Evolutionary conservation across 2,329 filamentous ascomycete species (phyloP), one percentile per base, ranked within the genome.

Genomic region (Pseudocercospora fijiensis): DNA sequence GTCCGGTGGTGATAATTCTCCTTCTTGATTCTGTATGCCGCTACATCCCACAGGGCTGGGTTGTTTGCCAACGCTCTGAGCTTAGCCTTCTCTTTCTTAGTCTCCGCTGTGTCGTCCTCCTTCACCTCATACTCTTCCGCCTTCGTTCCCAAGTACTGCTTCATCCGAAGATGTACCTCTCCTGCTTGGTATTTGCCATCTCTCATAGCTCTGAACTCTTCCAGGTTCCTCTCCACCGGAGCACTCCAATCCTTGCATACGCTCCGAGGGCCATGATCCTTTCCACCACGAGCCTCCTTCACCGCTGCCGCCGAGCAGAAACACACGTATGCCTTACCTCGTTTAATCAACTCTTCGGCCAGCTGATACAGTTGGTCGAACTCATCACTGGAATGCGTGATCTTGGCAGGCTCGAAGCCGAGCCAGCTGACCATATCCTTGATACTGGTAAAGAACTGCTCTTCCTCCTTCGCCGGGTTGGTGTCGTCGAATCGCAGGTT

Each of bases 41-140:
- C 90, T 60, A 96, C 80, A 81, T 98, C 94, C 94, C 94, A 97
- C 90, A 96, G 93, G 78, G 96, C 91, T 6, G 93, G 92, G 76
- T 56, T 97, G 28, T 89, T 88, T 71, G 89, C 88, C 57, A 73
- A 57, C 2, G 67, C 66, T 65, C 73, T 76, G 37, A 77, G 62
- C 64, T 71, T 73, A 18, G 69, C 62, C 69, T 77, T 77, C 60
- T 71, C 67, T 57, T 74, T 74, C 64, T 76, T 76, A 33, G 68
- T 58, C 53, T 76, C 73, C 9, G 66, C 59, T 13, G 72, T 65
- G 60, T 77, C 75, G 8, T 69, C 68, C 22, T 73, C 73, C 20
- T 66, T 67, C 37, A 72, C 61, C 58, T 74, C 74, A 59, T 76
- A 76, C 55, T 77, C 74, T 28, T 76, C 74, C 0, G 74, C 62